Conservation (phyloP, 2,329 filamentous ascomycete species). For the Fusarium pininemorale region DNA sequence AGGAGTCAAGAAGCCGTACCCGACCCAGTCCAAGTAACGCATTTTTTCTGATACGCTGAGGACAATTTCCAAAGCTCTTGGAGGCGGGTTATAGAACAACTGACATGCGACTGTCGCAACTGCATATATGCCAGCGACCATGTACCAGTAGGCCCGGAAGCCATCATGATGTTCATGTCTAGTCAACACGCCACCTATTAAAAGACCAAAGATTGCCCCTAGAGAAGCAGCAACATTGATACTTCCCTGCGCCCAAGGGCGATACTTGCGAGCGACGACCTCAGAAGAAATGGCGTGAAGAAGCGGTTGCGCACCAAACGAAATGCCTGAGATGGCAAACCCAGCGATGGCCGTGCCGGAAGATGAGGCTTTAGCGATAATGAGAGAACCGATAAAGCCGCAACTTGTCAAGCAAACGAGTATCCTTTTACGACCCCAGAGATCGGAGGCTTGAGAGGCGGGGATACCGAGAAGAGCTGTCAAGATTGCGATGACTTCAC, state of each 20-base stretch:
- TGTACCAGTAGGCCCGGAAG: not conserved
- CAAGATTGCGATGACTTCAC: not conserved
- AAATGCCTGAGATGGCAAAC: not conserved
- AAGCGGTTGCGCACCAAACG: not conserved
- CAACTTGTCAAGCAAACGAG: not conserved
- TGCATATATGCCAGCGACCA: not conserved
- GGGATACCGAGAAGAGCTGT: not conserved
- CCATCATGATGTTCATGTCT: not conserved
- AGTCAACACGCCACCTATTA: not conserved
- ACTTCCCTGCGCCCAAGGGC: not conserved
- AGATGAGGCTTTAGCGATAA: not conserved
- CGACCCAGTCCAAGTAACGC: not conserved
- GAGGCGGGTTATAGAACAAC: not conserved
- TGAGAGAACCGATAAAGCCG: not conserved
- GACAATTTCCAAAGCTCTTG: not conserved
- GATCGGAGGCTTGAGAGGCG: not conserved
- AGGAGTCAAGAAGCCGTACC: not conserved
- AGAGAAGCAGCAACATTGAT: not conserved
- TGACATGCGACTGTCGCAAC: not conserved
- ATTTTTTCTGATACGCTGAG: not conserved
- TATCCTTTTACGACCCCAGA: not conserved
- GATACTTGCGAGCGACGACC: not conserved
- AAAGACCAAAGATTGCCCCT: not conserved
- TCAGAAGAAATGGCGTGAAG: not conserved
- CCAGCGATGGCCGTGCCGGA: not conserved